These are phyloP conservation scores for Ceratocystis variospora DNA, from an alignment of 2,329 filamentous ascomycete species.

Conservation along the genomic window DNA sequence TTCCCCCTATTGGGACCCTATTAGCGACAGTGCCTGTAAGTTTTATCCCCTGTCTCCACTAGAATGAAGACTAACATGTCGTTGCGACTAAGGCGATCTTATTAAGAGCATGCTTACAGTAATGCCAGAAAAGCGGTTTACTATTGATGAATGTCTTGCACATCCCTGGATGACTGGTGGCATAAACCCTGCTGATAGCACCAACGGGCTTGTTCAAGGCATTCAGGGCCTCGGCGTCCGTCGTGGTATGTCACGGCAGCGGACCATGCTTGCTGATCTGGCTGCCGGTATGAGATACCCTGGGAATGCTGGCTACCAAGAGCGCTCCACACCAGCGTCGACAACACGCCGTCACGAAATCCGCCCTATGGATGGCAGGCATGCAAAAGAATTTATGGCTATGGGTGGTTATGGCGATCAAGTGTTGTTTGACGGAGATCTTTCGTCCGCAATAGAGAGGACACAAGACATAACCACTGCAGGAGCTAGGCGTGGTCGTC, in stretches of 20 bases:
- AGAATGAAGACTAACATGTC: slow-evolving; percentile 9
- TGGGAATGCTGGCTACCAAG: neutral
- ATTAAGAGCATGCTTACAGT: slow-evolving; percentile 93
- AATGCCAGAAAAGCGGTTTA: slow-evolving; percentile 68
- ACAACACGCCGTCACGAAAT: slow-evolving; percentile 39
- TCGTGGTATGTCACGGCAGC: slow-evolving; percentile 64
- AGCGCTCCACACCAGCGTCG: slow-evolving; percentile 20
- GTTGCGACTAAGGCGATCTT: slow-evolving; percentile 49
- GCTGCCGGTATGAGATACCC: neutral
- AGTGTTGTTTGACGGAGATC: slow-evolving; percentile 49
- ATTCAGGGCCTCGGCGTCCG: slow-evolving; percentile 71
- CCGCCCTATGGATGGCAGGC: slow-evolving; percentile 52
- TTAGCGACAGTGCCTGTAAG: slow-evolving; percentile 66
- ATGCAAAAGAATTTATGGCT: slow-evolving; percentile 63
- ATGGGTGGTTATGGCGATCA: slow-evolving; percentile 80
- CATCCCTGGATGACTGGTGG: slow-evolving; percentile 74
- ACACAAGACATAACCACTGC: slow-evolving; percentile 22
- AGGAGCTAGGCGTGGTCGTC: neutral
- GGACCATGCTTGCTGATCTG: slow-evolving; percentile 54
- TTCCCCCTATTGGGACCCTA: slow-evolving; percentile 86
- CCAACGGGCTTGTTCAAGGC: slow-evolving; percentile 80
- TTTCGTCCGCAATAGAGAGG: slow-evolving; percentile 25
- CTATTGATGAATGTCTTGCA: slow-evolving; percentile 75
- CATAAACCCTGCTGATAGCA: slow-evolving; percentile 64
- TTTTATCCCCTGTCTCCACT: slow-evolving; percentile 15